These are phyloP conservation scores for Telfairia occidentalis DNA, from an alignment of 331 rosid genomes.

Conservation along the genomic window DNA sequence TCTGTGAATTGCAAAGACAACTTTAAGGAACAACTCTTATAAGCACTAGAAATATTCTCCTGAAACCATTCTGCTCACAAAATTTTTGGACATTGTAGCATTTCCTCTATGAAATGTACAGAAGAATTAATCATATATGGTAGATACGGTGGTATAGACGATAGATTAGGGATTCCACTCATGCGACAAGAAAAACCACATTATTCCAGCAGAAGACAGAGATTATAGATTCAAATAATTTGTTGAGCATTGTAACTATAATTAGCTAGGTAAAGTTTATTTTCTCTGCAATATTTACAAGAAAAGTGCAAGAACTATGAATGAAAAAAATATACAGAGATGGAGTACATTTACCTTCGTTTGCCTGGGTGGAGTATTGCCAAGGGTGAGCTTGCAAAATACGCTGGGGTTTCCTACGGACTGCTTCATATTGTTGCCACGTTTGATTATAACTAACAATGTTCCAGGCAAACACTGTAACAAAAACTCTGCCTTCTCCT, in stretches of 20 bases:
- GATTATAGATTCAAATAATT: neutral
- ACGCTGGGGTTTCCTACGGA: constrained; percentile 97
- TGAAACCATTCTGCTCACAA: neutral
- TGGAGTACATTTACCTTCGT: constrained; percentile 46
- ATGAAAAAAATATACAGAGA: neutral
- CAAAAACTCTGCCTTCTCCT: constrained; percentile 87
- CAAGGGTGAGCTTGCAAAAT: constrained; percentile 83
- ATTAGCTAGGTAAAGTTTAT: neutral
- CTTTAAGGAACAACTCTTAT: neutral
- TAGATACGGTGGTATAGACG: neutral
- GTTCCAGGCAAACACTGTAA: constrained; percentile 99
- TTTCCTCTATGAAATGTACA: neutral
- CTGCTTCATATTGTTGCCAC: constrained; percentile 96
- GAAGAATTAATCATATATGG: neutral
- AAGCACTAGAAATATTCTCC: constrained; percentile 1
- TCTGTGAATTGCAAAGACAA: neutral
- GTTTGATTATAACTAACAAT: constrained; percentile 76
- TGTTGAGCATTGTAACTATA: neutral
- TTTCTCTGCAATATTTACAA: neutral
- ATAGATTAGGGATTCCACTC: neutral
- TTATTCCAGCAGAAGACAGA: neutral
- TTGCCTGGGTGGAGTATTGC: constrained; percentile 75
- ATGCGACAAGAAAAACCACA: neutral
- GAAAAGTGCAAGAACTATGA: neutral
- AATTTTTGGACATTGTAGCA: neutral